Evolutionary conservation across 371 early-diverging fungal species (phyloP).

Genomic region (Fennellomyces sp.): DNA sequence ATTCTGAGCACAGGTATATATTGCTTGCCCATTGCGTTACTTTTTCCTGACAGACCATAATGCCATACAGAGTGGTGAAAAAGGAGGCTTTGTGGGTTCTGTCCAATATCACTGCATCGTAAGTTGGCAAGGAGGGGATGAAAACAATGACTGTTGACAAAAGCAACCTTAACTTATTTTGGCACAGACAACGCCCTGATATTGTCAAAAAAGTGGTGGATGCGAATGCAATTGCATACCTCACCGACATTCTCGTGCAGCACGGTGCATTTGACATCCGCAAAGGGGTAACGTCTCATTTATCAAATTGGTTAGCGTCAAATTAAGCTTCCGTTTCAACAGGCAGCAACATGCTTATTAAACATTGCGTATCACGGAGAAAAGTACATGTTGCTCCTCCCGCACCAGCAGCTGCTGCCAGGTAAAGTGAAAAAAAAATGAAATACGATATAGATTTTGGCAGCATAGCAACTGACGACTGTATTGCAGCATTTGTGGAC

Average conservation of each 20-base stretch:
- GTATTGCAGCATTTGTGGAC: constrained; percentile 39
- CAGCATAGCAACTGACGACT: background rate
- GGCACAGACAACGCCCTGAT: constrained; percentile 12
- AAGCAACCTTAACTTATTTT: background rate
- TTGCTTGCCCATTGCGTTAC: constrained; percentile 3
- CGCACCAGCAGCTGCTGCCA: constrained; percentile 50
- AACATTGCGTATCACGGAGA: constrained; percentile 56
- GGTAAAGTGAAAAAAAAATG: constrained; percentile 21
- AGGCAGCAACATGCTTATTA: constrained; percentile 60
- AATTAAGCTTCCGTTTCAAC: background rate
- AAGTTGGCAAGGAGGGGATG: no score
- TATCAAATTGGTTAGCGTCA: background rate
- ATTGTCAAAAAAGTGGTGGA: constrained; percentile 53
- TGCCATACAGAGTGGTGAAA: constrained; percentile 57
- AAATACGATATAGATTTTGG: no score
- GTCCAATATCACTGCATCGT: constrained; percentile 73
- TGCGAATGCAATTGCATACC: constrained; percentile 53
- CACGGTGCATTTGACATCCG: constrained; percentile 66
- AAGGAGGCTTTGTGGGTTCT: constrained; percentile 79
- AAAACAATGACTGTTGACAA: no score
- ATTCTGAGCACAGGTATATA: constrained; percentile 62
- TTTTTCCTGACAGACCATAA: background rate
- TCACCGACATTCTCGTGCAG: constrained; percentile 53
- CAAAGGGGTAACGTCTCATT: constrained; percentile 50
- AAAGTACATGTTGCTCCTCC: constrained; percentile 45